These are phyloP conservation scores for Ophiostoma ulmi DNA, from an alignment of 2,329 filamentous ascomycete genomes.

Conservation along the genomic window DNA sequence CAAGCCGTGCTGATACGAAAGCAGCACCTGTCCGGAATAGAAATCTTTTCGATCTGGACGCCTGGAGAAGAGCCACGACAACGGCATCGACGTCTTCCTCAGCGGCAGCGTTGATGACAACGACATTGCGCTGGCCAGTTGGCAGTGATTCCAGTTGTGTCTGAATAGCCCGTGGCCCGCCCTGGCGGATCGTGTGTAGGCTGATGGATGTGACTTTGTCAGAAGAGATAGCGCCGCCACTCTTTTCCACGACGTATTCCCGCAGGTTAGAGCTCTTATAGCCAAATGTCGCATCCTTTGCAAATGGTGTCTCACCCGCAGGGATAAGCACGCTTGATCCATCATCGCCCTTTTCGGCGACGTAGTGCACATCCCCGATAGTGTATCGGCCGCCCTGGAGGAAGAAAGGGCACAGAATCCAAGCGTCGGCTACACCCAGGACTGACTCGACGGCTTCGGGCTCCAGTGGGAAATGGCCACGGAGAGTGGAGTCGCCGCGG, in stretches of 20 bases:
- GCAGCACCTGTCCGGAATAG: constrained; percentile 25
- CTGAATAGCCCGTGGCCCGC: neutral
- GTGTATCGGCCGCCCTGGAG: constrained; percentile 54
- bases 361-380: constrained; percentile 54
- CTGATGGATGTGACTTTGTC: neutral
- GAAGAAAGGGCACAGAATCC: constrained; percentile 56
- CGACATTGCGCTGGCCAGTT: constrained; percentile 34
- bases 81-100: constrained; percentile 52
- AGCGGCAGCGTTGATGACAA: constrained; percentile 46
- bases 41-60: constrained; percentile 33
- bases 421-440: constrained; percentile 47
- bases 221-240: neutral
- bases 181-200: neutral
- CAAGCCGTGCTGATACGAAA: neutral
- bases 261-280: neutral
- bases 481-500: neutral
- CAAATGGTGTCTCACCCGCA: neutral
- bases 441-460: constrained; percentile 40
- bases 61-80: constrained; percentile 42
- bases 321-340: neutral
- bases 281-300: neutral
- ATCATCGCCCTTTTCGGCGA: constrained; percentile 38
- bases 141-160: constrained; percentile 31
- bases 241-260: neutral
- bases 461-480: neutral